Base-by-base conservation (phyloP, 2,329 filamentous ascomycete species). In the Sarocladium oryzae region DNA sequence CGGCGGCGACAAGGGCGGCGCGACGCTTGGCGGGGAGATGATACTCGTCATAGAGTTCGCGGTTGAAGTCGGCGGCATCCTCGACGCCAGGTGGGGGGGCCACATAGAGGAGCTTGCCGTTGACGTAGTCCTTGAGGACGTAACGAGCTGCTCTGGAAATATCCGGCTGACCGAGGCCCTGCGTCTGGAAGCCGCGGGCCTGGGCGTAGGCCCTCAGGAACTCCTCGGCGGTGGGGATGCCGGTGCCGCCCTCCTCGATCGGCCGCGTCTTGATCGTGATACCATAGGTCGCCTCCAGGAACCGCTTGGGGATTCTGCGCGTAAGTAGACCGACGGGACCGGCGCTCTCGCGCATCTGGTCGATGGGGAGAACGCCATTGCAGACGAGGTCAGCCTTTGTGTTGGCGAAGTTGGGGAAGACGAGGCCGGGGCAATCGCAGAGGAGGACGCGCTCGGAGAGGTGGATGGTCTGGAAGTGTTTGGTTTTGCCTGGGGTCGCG, bases 391-490 rank as follows among this genome's bases (percentile, higher is more conserved):
- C 93, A 35, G 89, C 93, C 70, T 97, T 97, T 43, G 91, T 97
- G 41, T 85, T 91, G 52, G 93, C 92, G 61, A 97, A 99, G 71
- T 97, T 97, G 61, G 93, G 91, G 68, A 99, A 97, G 1, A 99
- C 95, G 18, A 99, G 84, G 85, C 93, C 93, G 9, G 93, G 93
- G 64, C 93, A 99, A 83, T 99, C 93, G 69, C 93, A 97, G 6
- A 99, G 81, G 43, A 97, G 80, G 56, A 99, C 89, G 53, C 84
- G 82, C 1, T 93, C 87, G 53, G 88, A 93, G 28, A 99, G 81
- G 65, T 96, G 91, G 53, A 99, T 93, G 1, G 93, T 99, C 69
- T 99, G 93, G 74, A 99, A 99, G 63, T 99, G 93, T 74, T 99
- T 99, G 13, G 93, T 99, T 74, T 99, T 99, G 66, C 93, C 93